phyloP scores from a whole-genome alignment of 164 flowering plant species.

The Pachysandra terminalis region DNA sequence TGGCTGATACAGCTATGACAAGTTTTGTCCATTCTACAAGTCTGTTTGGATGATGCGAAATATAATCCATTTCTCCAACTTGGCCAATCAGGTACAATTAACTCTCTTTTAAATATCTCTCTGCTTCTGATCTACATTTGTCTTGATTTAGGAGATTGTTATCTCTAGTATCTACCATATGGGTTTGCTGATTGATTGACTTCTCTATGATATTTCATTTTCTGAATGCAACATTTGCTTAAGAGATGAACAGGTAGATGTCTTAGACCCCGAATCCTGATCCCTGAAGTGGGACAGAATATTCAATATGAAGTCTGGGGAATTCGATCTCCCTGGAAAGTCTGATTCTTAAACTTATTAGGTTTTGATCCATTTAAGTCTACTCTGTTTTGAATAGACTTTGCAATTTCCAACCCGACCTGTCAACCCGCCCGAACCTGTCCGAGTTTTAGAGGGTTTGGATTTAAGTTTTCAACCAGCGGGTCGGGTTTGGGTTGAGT shows the following conservation, averaged over 20 bases:
- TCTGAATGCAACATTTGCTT: no score
- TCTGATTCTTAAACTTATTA: no score
- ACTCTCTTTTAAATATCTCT: neutral
- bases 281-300: neutral
- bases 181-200: no score
- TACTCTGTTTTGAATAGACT: no score
- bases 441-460: no score
- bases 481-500: no score
- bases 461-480: no score
- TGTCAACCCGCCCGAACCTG: no score
- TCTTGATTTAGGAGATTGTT: neutral
- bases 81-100: slow-evolving; percentile 85
- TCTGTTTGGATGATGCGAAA: slow-evolving; percentile 99
- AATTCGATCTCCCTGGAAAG: neutral
- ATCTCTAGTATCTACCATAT: neutral
- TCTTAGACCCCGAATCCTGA: neutral
- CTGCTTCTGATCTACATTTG: neutral
- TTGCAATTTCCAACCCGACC: no score
- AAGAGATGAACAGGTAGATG: neutral
- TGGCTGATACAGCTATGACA: slow-evolving; percentile 69
- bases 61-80: slow-evolving; percentile 81
- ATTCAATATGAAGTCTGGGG: neutral
- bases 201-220: no score
- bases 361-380: neutral
- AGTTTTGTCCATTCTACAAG: slow-evolving; percentile 97